Evolutionary conservation across 352 stramenopile species (phyloP).

Genomic region (Globisporangium echinulatum): DNA sequence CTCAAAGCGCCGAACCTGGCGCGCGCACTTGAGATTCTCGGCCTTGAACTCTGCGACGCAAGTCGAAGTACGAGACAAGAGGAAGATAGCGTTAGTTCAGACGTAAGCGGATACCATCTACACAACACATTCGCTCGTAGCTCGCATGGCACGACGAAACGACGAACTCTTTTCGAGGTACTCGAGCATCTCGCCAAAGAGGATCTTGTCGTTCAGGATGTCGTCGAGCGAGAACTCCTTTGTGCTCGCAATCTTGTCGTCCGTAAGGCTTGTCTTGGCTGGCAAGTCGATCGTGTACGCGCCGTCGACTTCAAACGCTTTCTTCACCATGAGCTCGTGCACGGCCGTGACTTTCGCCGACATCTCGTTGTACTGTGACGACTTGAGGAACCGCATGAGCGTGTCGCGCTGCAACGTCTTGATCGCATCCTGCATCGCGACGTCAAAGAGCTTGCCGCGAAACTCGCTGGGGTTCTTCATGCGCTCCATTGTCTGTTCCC

Average conservation of each 20-base stretch:
- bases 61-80: not conserved
- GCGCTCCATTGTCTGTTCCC: slow-evolving; percentile 70
- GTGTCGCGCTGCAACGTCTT: slow-evolving; percentile 83
- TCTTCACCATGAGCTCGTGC: slow-evolving; percentile 56
- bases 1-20: slow-evolving; percentile 75
- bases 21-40: slow-evolving; percentile 79
- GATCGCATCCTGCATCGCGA: slow-evolving; percentile 75
- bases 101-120: not conserved
- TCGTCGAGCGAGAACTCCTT: slow-evolving; percentile 75
- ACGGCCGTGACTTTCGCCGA: slow-evolving; percentile 43
- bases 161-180: slow-evolving; percentile 79
- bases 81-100: no score
- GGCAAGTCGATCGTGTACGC: slow-evolving; percentile 67
- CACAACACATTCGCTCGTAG: not conserved
- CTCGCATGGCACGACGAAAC: slow-evolving; percentile 13
- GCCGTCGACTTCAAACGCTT: slow-evolving; percentile 56
- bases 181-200: slow-evolving; percentile 80
- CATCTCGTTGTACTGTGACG: slow-evolving; percentile 74
- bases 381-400: slow-evolving; percentile 74
- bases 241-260: slow-evolving; percentile 41
- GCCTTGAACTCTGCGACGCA: slow-evolving; percentile 64
- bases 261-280: slow-evolving; percentile 39
- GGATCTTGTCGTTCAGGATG: slow-evolving; percentile 74
- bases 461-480: slow-evolving; percentile 80
- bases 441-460: slow-evolving; percentile 75